Percentiles rank a stretch among this genome's conserved stretches.
Evolutionary conservation across 306 rosid species (phyloP).

Genomic region (Macrotyloma uniflorum): DNA sequence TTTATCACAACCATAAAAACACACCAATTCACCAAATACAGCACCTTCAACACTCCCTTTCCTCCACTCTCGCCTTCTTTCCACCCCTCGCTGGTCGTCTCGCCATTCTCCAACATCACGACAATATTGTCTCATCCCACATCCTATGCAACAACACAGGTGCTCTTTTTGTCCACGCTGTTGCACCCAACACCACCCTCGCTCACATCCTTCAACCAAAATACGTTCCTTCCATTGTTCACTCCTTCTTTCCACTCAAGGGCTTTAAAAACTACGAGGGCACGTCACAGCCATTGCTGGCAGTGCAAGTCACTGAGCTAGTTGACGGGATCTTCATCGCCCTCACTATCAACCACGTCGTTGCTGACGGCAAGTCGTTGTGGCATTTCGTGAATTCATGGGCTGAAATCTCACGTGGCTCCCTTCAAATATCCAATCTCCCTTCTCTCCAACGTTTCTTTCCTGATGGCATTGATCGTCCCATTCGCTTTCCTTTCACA

Average conservation of each 20-base stretch:
- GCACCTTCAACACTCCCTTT: slow-evolving; percentile 39
- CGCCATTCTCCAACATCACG: neutral
- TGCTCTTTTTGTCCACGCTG: slow-evolving; percentile 41
- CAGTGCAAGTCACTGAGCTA: slow-evolving; percentile 54
- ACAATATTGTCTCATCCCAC: slow-evolving; percentile 7
- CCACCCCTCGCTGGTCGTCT: slow-evolving; percentile 51
- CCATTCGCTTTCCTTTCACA: slow-evolving; percentile 34
- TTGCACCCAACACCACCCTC: neutral
- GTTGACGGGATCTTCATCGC: slow-evolving; percentile 52
- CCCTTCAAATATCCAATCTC: neutral
- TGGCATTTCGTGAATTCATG: slow-evolving; percentile 49
- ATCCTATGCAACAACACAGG: slow-evolving; percentile 47
- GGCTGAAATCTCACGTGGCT: slow-evolving; percentile 45
- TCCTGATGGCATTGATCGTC: neutral
- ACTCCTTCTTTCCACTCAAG: slow-evolving; percentile 43
- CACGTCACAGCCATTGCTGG: slow-evolving; percentile 42
- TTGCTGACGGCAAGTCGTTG: slow-evolving; percentile 41
- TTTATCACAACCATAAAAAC: neutral
- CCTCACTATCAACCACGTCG: slow-evolving; percentile 32
- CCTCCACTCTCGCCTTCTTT: slow-evolving; percentile 42
- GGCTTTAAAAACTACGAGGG: slow-evolving; percentile 22
- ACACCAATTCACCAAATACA: slow-evolving; percentile 1
- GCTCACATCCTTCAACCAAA: slow-evolving; percentile 39
- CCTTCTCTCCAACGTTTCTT: slow-evolving; percentile 3
- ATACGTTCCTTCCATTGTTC: slow-evolving; percentile 40